Percentiles rank a stretch among this genome's conserved stretches.
Conservation (phyloP, 2,329 filamentous ascomycete genomes). For the Talaromyces islandicus region DNA sequence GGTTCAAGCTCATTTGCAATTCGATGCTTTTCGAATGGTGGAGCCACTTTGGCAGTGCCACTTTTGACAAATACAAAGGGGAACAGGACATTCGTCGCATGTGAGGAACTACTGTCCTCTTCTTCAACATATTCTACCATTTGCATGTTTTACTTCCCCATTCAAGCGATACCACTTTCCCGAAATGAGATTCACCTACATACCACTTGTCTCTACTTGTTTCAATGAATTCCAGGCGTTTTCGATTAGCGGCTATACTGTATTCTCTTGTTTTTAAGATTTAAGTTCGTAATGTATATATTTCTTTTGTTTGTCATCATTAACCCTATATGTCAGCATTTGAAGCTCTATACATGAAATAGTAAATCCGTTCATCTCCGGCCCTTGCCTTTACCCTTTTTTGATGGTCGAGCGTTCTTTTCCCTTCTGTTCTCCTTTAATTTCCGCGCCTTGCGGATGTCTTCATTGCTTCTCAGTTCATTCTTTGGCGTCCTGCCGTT, state of each 20-base stretch:
- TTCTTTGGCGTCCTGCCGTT: slow-evolving; percentile 59
- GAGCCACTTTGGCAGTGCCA: slow-evolving; percentile 68
- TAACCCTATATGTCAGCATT: neutral
- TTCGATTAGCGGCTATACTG: neutral
- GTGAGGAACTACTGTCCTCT: slow-evolving; percentile 32
- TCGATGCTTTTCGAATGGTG: slow-evolving; percentile 99
- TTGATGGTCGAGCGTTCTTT: slow-evolving; percentile 81
- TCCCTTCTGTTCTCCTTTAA: slow-evolving; percentile 68
- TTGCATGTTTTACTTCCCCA: neutral
- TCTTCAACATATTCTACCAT: neutral
- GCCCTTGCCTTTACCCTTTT: slow-evolving; percentile 45
- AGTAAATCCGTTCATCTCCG: neutral
- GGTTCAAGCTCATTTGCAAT: slow-evolving; percentile 99
- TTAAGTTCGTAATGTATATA: neutral
- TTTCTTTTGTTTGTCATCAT: neutral
- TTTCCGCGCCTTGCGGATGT: slow-evolving; percentile 77
- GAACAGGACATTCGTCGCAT: slow-evolving; percentile 86
- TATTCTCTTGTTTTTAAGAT: neutral
- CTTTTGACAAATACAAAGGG: slow-evolving; percentile 77
- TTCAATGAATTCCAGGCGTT: neutral
- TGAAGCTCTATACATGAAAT: neutral
- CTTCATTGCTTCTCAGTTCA: slow-evolving; percentile 75
- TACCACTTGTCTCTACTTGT: neutral
- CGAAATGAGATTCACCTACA: neutral
- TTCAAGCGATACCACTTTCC: neutral